Conservation (phyloP, 768 basidiomycete species). For the Auricularia cornea region DNA sequence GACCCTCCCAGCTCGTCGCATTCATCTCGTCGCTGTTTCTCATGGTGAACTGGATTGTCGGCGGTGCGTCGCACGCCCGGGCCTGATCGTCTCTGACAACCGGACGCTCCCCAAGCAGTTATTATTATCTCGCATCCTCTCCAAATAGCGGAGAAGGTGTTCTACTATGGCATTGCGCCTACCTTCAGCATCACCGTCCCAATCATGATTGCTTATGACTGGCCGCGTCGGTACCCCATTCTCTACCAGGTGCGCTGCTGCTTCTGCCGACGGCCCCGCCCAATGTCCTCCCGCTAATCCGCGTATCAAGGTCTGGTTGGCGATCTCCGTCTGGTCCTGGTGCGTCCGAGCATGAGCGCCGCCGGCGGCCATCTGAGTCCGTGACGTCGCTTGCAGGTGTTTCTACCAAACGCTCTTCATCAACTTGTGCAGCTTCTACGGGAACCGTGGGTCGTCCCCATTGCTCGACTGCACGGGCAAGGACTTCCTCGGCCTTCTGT, state of each 20-base stretch:
- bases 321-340: slow-evolving; percentile 19
- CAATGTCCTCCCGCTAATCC: neutral
- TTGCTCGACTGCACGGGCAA: slow-evolving; percentile 18
- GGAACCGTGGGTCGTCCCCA: neutral
- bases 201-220: slow-evolving; percentile 12
- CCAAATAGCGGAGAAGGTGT: slow-evolving; percentile 9
- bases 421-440: slow-evolving; percentile 19
- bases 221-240: slow-evolving; percentile 16
- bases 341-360: neutral
- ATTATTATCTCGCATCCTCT: slow-evolving; percentile 9
- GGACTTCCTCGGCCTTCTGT: slow-evolving; percentile 23
- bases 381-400: neutral
- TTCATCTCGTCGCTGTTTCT: slow-evolving; percentile 17
- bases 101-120: neutral
- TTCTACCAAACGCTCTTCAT: slow-evolving; percentile 1
- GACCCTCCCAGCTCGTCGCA: slow-evolving; percentile 8
- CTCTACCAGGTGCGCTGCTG: slow-evolving; percentile 12
- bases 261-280: too few relatives aligned
- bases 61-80: slow-evolving; percentile 4
- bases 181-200: neutral
- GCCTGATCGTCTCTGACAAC: neutral
- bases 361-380: neutral
- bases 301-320: slow-evolving; percentile 17
- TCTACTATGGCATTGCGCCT: slow-evolving; percentile 7
- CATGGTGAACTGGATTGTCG: slow-evolving; percentile 26